Evolutionary conservation across 2,329 filamentous ascomycete genomes (phyloP).

Genomic region (Herpotrichia juniperi): DNA sequence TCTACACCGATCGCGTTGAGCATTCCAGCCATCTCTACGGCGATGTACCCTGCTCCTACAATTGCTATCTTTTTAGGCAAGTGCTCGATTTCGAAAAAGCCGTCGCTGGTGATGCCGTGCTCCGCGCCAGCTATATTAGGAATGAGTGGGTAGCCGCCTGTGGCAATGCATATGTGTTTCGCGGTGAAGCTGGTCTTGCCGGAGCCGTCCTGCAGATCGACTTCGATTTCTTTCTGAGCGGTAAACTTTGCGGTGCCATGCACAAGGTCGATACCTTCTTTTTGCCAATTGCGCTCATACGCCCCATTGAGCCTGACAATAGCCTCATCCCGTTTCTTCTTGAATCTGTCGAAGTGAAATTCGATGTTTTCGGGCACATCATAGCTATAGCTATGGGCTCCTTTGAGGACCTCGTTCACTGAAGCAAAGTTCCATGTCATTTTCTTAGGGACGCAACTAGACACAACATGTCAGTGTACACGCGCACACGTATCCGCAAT

Average conservation of each 20-base stretch:
- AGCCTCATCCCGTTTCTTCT: conserved; percentile 78
- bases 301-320: conserved; percentile 79
- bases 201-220: conserved; percentile 71
- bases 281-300: conserved; percentile 77
- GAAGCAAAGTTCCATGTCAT: conserved; percentile 80
- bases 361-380: conserved; percentile 69
- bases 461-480: conserved; percentile 6
- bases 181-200: conserved; percentile 71
- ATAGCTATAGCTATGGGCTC: conserved; percentile 79
- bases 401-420: conserved; percentile 73
- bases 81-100: conserved; percentile 79
- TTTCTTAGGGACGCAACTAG: conserved; percentile 82
- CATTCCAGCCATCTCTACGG: conserved; percentile 74
- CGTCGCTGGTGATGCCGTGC: conserved; percentile 75
- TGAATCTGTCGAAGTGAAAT: conserved; percentile 80
- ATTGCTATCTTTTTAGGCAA: conserved; percentile 81
- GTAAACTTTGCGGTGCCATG: conserved; percentile 73
- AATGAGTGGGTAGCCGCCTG: conserved; percentile 71
- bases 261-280: conserved; percentile 82
- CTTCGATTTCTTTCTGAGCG: conserved; percentile 71
- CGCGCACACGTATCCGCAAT: too few relatives aligned
- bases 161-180: conserved; percentile 79
- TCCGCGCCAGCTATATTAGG: conserved; percentile 70
- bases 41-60: conserved; percentile 83
- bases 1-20: conserved; percentile 81